These are phyloP conservation scores for Ricinus communis DNA, from an alignment of 345 rosid genomes.

Conservation along the genomic window DNA sequence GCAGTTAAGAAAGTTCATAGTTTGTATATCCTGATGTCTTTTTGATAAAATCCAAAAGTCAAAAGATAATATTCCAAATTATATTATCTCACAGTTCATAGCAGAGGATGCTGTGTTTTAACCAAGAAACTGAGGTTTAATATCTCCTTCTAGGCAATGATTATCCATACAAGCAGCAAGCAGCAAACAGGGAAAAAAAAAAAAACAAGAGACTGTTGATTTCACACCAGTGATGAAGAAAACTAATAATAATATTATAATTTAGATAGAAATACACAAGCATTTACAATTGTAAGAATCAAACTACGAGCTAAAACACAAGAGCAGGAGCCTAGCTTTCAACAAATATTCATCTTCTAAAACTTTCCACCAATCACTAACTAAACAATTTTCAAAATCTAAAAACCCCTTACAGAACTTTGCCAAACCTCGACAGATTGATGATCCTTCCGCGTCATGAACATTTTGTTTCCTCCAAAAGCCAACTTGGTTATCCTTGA, in stretches of 20 bases:
- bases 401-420: constrained; percentile 39
- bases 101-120: neutral
- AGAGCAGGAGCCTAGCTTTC: neutral
- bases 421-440: constrained; percentile 90
- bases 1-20: neutral
- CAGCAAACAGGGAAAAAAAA: neutral
- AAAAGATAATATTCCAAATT: neutral
- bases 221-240: neutral
- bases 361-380: neutral
- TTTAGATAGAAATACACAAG: neutral
- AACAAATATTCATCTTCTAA: neutral
- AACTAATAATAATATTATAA: no score
- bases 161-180: neutral
- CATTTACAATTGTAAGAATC: constrained; percentile 10
- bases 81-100: neutral
- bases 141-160: neutral
- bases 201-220: neutral
- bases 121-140: neutral
- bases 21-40: neutral
- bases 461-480: constrained; percentile 89
- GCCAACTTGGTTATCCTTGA: constrained; percentile 57
- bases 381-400: neutral
- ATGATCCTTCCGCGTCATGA: constrained; percentile 63
- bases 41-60: neutral
- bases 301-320: neutral